These are phyloP conservation scores for Backusella westeae DNA, from an alignment of 192 early-diverging fungal genomes.

Conservation along the genomic window DNA sequence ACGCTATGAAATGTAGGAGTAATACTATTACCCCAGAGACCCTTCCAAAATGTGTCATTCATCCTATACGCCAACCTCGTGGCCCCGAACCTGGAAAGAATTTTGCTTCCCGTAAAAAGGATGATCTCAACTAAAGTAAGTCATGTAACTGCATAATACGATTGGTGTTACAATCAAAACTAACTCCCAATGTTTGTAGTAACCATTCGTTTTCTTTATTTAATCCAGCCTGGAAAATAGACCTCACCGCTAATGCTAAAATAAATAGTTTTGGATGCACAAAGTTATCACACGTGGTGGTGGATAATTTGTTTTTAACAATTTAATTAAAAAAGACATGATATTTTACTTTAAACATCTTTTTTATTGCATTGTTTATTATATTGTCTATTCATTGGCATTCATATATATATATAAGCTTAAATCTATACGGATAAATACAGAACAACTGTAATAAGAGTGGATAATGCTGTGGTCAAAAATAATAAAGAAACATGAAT, in stretches of 20 bases:
- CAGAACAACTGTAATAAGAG: neutral
- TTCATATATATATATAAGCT: neutral
- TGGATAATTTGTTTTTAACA: neutral
- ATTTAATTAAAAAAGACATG: neutral
- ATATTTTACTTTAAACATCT: neutral
- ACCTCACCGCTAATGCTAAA: neutral
- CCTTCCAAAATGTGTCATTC: slow-evolving; percentile 43
- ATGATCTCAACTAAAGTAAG: slow-evolving; percentile 8
- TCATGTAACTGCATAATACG: neutral
- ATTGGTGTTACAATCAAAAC: neutral
- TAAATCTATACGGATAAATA: no score
- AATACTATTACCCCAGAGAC: slow-evolving; percentile 4
- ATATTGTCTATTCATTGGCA: neutral
- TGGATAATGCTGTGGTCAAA: neutral
- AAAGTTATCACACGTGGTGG: neutral
- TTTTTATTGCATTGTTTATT: neutral
- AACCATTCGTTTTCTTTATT: neutral
- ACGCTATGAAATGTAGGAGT: slow-evolving; percentile 2
- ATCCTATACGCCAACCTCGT: slow-evolving; percentile 70
- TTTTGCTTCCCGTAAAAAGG: slow-evolving; percentile 60
- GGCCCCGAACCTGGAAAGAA: slow-evolving; percentile 72
- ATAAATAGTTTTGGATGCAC: neutral
- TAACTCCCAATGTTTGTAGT: neutral
- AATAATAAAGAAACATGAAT: neutral
- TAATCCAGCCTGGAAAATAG: neutral